Conservation (phyloP, 495 filamentous ascomycete genomes). For the Trichocladium uniseriatum region DNA sequence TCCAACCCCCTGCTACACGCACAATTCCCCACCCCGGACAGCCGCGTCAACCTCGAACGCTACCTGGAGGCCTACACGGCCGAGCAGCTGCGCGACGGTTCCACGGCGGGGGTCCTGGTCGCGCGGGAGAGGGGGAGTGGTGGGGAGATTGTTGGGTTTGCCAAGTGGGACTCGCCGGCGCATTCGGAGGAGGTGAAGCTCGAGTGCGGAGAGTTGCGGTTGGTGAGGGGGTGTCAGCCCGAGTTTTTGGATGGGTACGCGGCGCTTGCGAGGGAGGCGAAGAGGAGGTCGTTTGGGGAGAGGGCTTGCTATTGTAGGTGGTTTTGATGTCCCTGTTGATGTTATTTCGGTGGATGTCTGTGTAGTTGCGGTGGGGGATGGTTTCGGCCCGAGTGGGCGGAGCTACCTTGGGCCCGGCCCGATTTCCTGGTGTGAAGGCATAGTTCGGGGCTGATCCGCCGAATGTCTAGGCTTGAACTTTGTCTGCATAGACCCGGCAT, state of each 20-base stretch:
- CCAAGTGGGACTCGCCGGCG: slow-evolving; percentile 31
- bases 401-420: too few species aligned
- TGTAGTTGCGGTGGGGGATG: too few species aligned
- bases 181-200: slow-evolving; percentile 15
- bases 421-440: background rate
- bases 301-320: slow-evolving; percentile 20
- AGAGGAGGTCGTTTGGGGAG: slow-evolving; percentile 17
- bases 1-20: slow-evolving; percentile 32
- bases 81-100: slow-evolving; percentile 17
- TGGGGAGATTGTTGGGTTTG: slow-evolving; percentile 29
- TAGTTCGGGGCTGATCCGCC: background rate
- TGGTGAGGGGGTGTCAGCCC: slow-evolving; percentile 11
- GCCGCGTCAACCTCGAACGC: slow-evolving; percentile 14
- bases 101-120: slow-evolving; percentile 25
- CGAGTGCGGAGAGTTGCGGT: slow-evolving; percentile 11
- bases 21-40: slow-evolving; percentile 33
- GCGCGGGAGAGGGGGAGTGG: slow-evolving; percentile 20
- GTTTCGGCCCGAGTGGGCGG: background rate
- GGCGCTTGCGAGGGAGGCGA: slow-evolving; percentile 24
- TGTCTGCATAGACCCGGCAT: slow-evolving; percentile 34
- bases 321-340: slow-evolving; percentile 1
- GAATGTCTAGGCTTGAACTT: slow-evolving; percentile 25
- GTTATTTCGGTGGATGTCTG: too few species aligned
- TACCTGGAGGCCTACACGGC: slow-evolving; percentile 23
- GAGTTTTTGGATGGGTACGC: slow-evolving; percentile 29